These are phyloP conservation scores for Trichosporon inkin DNA, from an alignment of 1,284 basidiomycete species.

Conservation along the genomic window DNA sequence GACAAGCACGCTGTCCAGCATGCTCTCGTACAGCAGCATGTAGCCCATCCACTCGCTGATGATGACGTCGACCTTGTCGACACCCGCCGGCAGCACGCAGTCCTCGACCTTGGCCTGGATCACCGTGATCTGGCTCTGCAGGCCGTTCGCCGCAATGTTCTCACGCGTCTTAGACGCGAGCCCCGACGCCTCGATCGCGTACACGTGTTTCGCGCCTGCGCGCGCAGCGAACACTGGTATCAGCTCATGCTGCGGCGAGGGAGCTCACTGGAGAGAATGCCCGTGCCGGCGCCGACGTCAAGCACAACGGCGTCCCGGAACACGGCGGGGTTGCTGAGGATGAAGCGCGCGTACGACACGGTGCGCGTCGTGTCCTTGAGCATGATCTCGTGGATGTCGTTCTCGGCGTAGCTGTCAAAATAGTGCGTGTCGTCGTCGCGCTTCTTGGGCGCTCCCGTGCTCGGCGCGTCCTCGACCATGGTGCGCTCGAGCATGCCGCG, in stretches of 20 bases:
- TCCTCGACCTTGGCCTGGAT: slow-evolving; percentile 85
- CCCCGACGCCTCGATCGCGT: slow-evolving; percentile 86
- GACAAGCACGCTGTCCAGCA: slow-evolving; percentile 86
- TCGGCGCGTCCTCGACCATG: slow-evolving; percentile 24
- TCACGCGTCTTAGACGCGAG: slow-evolving; percentile 76
- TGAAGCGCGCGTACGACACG: slow-evolving; percentile 86
- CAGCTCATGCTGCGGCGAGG: neutral
- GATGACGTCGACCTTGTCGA: slow-evolving; percentile 84
- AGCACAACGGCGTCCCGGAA: slow-evolving; percentile 85
- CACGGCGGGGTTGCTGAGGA: slow-evolving; percentile 74
- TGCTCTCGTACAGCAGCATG: slow-evolving; percentile 87
- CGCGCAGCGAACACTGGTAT: slow-evolving; percentile 73
- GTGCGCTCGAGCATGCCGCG: slow-evolving; percentile 34
- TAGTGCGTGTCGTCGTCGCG: slow-evolving; percentile 89
- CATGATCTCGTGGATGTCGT: slow-evolving; percentile 62
- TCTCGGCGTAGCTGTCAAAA: slow-evolving; percentile 88
- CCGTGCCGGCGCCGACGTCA: slow-evolving; percentile 92
- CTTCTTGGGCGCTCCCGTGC: slow-evolving; percentile 41
- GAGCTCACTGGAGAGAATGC: slow-evolving; percentile 67
- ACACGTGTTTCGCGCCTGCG: slow-evolving; percentile 86
- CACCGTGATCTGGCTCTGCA: slow-evolving; percentile 76
- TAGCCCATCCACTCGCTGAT: slow-evolving; percentile 98
- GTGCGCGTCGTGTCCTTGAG: slow-evolving; percentile 82
- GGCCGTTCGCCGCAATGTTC: slow-evolving; percentile 75
- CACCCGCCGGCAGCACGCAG: slow-evolving; percentile 56